Evolutionary conservation across 2,329 filamentous ascomycete genomes (phyloP).

Genomic region (Sphaceloma murrayae): DNA sequence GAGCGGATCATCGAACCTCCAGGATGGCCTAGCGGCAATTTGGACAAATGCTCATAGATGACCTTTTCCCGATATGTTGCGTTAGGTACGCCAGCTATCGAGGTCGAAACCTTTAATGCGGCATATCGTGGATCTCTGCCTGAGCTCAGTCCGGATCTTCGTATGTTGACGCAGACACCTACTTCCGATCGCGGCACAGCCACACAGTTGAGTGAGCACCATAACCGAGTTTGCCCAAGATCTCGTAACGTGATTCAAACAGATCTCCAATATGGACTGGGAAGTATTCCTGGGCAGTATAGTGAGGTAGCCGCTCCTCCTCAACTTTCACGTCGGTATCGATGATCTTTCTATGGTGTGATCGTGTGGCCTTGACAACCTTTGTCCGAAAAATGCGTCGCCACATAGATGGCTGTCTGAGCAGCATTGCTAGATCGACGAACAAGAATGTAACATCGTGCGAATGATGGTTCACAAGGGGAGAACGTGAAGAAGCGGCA

Average conservation of each 20-base stretch:
- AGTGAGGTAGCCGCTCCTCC: no score
- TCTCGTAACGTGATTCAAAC: conserved; percentile 28
- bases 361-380: no score
- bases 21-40: not conserved
- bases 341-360: no score
- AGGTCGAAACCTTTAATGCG: not conserved
- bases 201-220: conserved; percentile 31
- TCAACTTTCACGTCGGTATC: no score
- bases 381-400: no score
- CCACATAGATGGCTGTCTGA: no score
- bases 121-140: not conserved
- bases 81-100: not conserved
- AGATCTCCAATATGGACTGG: conserved; percentile 27
- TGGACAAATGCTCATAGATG: not conserved
- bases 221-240: conserved; percentile 32
- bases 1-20: not conserved
- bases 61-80: not conserved
- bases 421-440: no score
- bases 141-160: no score
- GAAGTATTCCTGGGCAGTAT: conserved; percentile 20
- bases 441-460: no score
- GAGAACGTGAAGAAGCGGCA: no score
- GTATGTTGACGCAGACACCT: no score
- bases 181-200: conserved; percentile 29
- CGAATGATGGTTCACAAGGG: no score